Percentiles rank a stretch among this genome's conserved stretches.
Conservation (phyloP, 2,329 filamentous ascomycete species). For the Peltaster fructicola region DNA sequence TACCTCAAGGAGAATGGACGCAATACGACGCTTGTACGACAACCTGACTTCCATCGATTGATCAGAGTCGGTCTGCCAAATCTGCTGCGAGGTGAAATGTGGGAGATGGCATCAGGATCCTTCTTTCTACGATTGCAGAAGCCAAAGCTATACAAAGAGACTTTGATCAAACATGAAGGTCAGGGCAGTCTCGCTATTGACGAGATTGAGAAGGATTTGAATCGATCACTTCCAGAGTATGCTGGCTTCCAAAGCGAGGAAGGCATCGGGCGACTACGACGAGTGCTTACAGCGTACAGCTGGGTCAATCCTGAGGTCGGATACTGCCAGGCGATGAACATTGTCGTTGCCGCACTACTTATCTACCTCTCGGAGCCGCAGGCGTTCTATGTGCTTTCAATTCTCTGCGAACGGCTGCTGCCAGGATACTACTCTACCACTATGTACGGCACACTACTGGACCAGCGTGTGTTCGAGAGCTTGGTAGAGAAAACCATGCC, state of each 20-base stretch:
- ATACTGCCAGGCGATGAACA: constrained; percentile 99
- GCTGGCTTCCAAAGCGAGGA: constrained; percentile 94
- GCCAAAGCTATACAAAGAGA: constrained; percentile 69
- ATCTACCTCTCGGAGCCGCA: constrained; percentile 97
- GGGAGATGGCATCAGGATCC: constrained; percentile 87
- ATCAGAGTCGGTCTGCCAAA: constrained; percentile 92
- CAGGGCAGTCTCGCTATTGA: constrained; percentile 88
- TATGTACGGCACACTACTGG: constrained; percentile 94
- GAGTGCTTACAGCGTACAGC: constrained; percentile 91
- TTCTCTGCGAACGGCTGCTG: constrained; percentile 79
- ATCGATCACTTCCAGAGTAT: constrained; percentile 90
- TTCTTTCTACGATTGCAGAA: constrained; percentile 75
- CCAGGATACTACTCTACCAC: constrained; percentile 97
- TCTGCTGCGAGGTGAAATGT: constrained; percentile 78
- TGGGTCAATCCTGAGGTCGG: constrained; percentile 93
- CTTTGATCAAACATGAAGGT: constrained; percentile 64
- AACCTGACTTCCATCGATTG: constrained; percentile 94
- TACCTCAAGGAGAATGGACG: constrained; percentile 85
- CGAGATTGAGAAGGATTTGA: constrained; percentile 97
- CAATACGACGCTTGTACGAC: constrained; percentile 78
- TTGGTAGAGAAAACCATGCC: constrained; percentile 99
- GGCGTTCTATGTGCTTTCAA: constrained; percentile 83
- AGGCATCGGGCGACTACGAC: constrained; percentile 72
- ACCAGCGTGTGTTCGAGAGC: constrained; percentile 94
- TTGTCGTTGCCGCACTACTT: constrained; percentile 88